Conservation (phyloP, 768 basidiomycete species). For the Tylopilus intermedius region DNA sequence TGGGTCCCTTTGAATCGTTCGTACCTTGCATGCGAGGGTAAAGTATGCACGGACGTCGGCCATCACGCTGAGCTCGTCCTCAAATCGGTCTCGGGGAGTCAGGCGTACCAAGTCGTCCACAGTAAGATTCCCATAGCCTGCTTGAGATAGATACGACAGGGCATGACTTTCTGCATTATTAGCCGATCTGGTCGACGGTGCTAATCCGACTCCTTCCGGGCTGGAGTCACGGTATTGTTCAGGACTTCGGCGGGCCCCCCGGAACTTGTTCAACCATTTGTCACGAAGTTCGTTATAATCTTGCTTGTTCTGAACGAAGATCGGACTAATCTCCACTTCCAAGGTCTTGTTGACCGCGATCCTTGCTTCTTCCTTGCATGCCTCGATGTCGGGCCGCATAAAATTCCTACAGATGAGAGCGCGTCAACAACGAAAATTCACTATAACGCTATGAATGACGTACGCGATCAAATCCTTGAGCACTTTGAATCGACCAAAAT, state of each 20-base stretch:
- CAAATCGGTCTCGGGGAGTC: constrained; percentile 23
- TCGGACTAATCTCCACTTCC: constrained; percentile 35
- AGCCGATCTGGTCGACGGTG: not conserved
- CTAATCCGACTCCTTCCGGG: no score
- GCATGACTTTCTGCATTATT: constrained; percentile 6
- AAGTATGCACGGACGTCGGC: constrained; percentile 54
- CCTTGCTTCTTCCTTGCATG: constrained; percentile 21
- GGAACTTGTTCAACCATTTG: constrained; percentile 26
- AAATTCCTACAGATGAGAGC: constrained; percentile 20
- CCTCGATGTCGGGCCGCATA: constrained; percentile 27
- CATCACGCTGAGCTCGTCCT: constrained; percentile 48
- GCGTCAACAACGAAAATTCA: not conserved
- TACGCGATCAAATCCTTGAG: constrained; percentile 37
- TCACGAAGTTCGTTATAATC: constrained; percentile 20
- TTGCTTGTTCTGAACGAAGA: constrained; percentile 35
- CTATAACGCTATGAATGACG: constrained; percentile 3
- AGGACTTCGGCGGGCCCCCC: constrained; percentile 6
- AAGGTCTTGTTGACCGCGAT: constrained; percentile 32
- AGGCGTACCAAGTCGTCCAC: constrained; percentile 27
- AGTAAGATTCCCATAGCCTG: constrained; percentile 22
- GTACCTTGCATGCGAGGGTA: constrained; percentile 50
- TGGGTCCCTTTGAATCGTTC: not conserved
- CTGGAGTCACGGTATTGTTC: no score
- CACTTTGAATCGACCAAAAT: constrained; percentile 39
- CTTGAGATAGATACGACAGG: constrained; percentile 28